phyloP scores from a whole-genome alignment of 345 rosid genomes.

The Syzygium oleosum region DNA sequence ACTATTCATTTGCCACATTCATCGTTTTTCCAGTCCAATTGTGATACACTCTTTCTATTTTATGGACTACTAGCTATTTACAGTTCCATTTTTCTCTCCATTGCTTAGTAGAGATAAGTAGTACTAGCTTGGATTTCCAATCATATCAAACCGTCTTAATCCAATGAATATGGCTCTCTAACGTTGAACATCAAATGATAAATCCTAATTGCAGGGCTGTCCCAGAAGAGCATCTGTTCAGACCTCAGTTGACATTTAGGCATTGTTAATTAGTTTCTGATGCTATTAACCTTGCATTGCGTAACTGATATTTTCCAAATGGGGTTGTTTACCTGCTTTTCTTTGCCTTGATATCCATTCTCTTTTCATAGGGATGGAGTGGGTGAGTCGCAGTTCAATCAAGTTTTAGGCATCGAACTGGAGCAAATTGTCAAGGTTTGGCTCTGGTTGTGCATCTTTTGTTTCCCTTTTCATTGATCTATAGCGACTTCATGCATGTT shows the following conservation, averaged over 20 bases:
- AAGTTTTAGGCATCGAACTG: constrained; percentile 73
- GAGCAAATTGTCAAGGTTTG: constrained; percentile 71
- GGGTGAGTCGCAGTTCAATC: constrained; percentile 85
- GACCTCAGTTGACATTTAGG: neutral
- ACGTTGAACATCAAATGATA: neutral
- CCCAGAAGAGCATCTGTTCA: neutral
- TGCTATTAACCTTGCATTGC: neutral
- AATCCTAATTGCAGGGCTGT: neutral
- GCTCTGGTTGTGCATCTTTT: neutral
- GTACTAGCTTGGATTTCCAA: neutral
- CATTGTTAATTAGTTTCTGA: neutral
- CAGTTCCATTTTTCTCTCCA: neutral
- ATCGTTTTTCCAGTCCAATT: neutral
- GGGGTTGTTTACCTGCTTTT: neutral
- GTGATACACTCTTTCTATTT: neutral
- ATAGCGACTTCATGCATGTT: neutral
- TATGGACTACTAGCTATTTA: neutral
- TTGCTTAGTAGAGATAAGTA: neutral
- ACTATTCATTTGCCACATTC: neutral
- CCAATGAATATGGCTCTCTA: neutral
- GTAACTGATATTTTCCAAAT: neutral
- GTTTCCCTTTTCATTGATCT: neutral
- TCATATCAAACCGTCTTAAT: neutral
- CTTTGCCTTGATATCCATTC: neutral
- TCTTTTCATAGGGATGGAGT: constrained; percentile 70